Base-by-base conservation (phyloP, 2,329 filamentous ascomycete species). In the Coniochaeta prunicola region DNA sequence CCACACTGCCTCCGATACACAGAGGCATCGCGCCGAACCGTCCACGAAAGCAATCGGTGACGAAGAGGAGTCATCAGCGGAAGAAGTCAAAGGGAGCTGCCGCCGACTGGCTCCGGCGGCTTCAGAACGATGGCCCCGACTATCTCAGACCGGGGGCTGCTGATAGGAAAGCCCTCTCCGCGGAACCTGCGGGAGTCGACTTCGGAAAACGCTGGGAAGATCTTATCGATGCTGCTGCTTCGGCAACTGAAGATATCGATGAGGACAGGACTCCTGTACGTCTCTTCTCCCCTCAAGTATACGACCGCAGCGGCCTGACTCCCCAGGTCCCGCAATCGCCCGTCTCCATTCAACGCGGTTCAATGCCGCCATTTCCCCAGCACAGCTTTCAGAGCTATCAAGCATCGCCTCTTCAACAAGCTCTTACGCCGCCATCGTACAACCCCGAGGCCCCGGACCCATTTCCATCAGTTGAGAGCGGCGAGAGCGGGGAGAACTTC, bases 151-250 rank as follows among this genome's bases (percentile, higher is more conserved):
- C 79, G 13, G 78, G 78, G 68, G 83, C 87, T 59, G 86, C 88
- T 66, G 86, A 91, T 67, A 84, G 90, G 62, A 96, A 96, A 74
- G 90, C 91, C 59, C 83, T 90, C 64, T 96, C 91, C 17, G 90
- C 90, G 45, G 93, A 97, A 73, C 92, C 92, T 26, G 84, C 88
- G 59, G 86, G 84, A 21, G 36, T 56, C 15, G 88, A 89, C 60
- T 89, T 90, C 74, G 92, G 91, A 64, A 96, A 94, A 76, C 83
- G 93, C 67, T 97, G 93, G 94, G 91, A 96, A 73, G 93, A 97
- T 73, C 80, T 97, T 61, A 96, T 97, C 64, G 92, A 97, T 73
- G 93, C 93, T 57, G 93, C 82, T 58, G 92, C 93, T 33, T 96
- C 91, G 62, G 92, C 92, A 30, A 96, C 91, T 3, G 92, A 96